Base-by-base conservation (phyloP, 495 filamentous ascomycete genomes). In the Lasiosphaeriaceae sp. region DNA sequence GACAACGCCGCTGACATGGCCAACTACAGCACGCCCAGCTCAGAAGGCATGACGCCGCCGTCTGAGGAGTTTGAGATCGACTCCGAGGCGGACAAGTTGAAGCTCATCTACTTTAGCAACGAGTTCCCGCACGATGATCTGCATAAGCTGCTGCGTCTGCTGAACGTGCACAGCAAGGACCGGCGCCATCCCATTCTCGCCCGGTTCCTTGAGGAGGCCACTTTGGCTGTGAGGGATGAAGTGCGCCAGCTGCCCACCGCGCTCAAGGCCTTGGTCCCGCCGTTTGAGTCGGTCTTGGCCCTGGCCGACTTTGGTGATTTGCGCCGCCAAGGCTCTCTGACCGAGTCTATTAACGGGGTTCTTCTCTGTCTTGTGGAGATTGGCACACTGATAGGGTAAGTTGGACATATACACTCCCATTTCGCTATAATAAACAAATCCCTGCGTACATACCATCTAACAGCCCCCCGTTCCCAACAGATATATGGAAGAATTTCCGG, bases 91-190 rank as follows among this genome's bases (percentile, higher is more conserved):
- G 52, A 34, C 48, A 64, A 61, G 46, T 54, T 75, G 23, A 59
- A 75, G 57, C 56, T 77, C 21, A 44, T 66, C 16, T 77, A 68
- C 63, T 79, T 78, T 55, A 68, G 70, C 56, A 77, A 78, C 24
- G 60, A 66, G 43, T 55, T 63, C 37, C 63, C 63, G 1, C 16
- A 60, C 39, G 74, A 75, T 31, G 74, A 77, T 55, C 52, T 77
- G 14, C 47, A 63, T 22, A 54, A 72, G 22, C 63, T 81, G 1
- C 71, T 77, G 39, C 75, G 76, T 19, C 63, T 62, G 3, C 60
- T 81, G 9, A 70, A 71, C 37, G 59, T 43, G 19, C 69, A 73
- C 46, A 73, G 68, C 62, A 79, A 78, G 50, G 71, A 75, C 51
- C 71, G 57, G 34, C 37, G 52, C 6, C 65, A 70, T 57, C 44